Conservation (phyloP, 179 eudicot species). For the Gypsophila paniculata region DNA sequence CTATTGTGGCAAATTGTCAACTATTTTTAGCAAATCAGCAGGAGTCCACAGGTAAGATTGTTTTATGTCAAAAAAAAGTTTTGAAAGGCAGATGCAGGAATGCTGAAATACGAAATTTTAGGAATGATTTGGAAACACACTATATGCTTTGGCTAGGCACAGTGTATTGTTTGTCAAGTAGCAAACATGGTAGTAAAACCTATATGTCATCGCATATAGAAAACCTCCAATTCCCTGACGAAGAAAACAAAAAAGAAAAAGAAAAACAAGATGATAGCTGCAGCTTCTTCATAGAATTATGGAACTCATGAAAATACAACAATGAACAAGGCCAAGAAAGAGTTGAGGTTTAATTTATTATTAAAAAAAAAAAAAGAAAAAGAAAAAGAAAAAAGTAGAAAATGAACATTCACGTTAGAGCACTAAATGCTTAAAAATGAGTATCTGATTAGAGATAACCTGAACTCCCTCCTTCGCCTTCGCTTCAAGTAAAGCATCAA, state of each 20-base stretch:
- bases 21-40: too few species aligned
- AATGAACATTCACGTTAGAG: not conserved
- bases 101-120: not conserved
- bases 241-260: not conserved
- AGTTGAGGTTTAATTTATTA: not conserved
- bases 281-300: not conserved
- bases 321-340: constrained; percentile 7
- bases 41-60: not conserved
- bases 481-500: constrained; percentile 89
- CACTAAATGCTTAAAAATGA: not conserved
- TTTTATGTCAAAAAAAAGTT: not conserved
- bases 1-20: too few species aligned
- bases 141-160: not conserved
- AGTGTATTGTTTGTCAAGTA: constrained; percentile 2
- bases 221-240: constrained; percentile 2
- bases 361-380: too few species aligned
- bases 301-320: not conserved
- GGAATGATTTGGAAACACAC: not conserved
- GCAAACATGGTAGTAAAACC: not conserved
- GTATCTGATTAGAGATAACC: constrained; percentile 35
- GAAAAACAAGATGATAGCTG: not conserved
- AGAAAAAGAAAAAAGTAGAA: not conserved
- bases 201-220: constrained; percentile 11
- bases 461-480: constrained; percentile 98
- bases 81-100: not conserved